Evolutionary conservation across 331 rosid species (phyloP), one percentile per base, ranked within the genome.

Genomic region (Pyrus hybrid): DNA sequence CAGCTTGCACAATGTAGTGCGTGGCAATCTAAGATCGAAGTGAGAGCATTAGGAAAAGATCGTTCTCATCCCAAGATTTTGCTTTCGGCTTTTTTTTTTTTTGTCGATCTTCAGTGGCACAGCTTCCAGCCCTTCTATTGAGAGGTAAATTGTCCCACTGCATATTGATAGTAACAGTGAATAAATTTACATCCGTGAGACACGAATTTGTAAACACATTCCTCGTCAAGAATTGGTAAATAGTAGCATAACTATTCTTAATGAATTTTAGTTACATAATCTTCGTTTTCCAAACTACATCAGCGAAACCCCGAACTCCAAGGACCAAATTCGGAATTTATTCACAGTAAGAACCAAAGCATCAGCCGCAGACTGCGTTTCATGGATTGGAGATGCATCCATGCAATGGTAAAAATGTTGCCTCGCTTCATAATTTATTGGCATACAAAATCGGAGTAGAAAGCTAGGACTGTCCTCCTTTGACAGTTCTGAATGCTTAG

Each of bases 381-480:
- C 30, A 56, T 37, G 30, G 21, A 41, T 29, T 37, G 28, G 29
- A 61, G 22, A 60, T 41, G 26, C 7, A 2, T 17, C 41, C 28
- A 20, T 10, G 25, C 45, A 28, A 21, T 13, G 47, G 8, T 49
- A 25, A 35, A 25, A 67, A 41, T n/a, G 25, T 26, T 18, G 41
- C 76, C 51, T 53, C 35, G 54, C 76, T 37, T 53, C 30, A 56
- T 73, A 73, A 68, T 21, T 78, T 73, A 88, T 67, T 74, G 86
- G 88, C 99, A 94, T 13, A 90, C 86, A 12, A 92, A 86, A 80
- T 94, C 99, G 7, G 97, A 94, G 86, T 94, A 94, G 77, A 92
- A 94, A 18, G 80, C 99, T 56, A 65, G 69, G 32, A 94, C 80
- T 5, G 96, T 92, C 87, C 99, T 92, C 82, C 99, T 90, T 77